Conservation (phyloP, 768 basidiomycete genomes). For the Trametes coccinea region DNA sequence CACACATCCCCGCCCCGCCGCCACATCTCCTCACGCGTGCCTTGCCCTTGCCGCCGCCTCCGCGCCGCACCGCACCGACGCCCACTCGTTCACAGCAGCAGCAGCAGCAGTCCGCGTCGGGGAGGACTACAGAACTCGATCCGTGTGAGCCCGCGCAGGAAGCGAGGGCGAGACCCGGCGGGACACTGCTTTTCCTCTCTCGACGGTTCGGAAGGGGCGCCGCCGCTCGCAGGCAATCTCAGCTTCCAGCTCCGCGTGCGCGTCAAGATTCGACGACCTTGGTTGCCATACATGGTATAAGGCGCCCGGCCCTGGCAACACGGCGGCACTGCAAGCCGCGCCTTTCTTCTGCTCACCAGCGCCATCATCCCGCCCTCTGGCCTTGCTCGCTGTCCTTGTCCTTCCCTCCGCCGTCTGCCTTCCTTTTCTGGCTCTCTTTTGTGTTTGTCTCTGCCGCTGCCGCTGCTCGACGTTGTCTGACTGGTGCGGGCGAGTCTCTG, state of each 20-base stretch:
- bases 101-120: no score
- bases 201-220: conserved; percentile 1
- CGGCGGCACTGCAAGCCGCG: not conserved
- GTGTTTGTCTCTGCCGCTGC: not conserved
- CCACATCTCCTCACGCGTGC: no score
- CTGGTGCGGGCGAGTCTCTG: no score
- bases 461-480: not conserved
- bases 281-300: not conserved
- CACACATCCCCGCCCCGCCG: no score
- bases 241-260: conserved; percentile 19
- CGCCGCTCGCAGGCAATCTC: conserved; percentile 9
- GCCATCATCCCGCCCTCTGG: not conserved
- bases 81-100: no score
- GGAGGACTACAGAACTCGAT: no score
- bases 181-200: conserved; percentile 6
- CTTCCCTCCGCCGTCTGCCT: not conserved
- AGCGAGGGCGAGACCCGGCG: not conserved
- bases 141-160: not conserved
- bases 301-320: not conserved
- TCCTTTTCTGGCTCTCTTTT: not conserved
- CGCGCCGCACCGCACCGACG: not conserved
- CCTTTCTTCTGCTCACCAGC: conserved; percentile 3
- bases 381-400: not conserved
- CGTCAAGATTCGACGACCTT: not conserved
- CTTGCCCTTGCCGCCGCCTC: not conserved